Conservation (phyloP, 2,329 filamentous ascomycete genomes). For the Calonectria ilicicola region DNA sequence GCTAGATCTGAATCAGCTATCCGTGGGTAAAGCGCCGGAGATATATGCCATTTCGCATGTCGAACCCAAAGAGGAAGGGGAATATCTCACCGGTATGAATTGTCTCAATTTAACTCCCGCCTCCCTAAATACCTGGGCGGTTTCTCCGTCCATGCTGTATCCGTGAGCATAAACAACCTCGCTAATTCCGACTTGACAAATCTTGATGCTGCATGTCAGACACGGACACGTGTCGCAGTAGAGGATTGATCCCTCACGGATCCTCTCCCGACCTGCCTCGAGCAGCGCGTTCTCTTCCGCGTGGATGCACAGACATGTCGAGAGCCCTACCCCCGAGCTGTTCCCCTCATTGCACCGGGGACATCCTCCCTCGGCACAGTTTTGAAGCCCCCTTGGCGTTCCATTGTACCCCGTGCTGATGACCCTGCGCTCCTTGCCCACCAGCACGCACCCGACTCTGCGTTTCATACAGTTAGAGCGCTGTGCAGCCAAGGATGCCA, state of each 20-base stretch:
- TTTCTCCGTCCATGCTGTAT: conserved; percentile 93
- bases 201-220: conserved; percentile 98
- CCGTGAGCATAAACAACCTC: conserved; percentile 96
- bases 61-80: conserved; percentile 22
- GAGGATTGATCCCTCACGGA: conserved; percentile 83
- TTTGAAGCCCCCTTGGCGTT: conserved; percentile 88
- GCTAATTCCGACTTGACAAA: conserved; percentile 93
- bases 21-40: conserved; percentile 3
- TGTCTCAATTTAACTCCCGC: conserved; percentile 89
- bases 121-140: conserved; percentile 83
- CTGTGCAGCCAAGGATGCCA: conserved; percentile 91
- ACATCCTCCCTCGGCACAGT: conserved; percentile 95
- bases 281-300: conserved; percentile 97
- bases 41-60: conserved; percentile 13
- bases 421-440: conserved; percentile 82
- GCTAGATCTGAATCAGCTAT: conserved; percentile 55
- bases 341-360: conserved; percentile 83
- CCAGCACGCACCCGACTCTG: conserved; percentile 92
- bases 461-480: conserved; percentile 99
- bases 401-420: conserved; percentile 98
- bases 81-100: conserved; percentile 80
- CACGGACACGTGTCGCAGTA: conserved; percentile 98
- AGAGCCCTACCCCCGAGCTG: conserved; percentile 77
- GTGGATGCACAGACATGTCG: conserved; percentile 95
- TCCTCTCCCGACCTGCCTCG: conserved; percentile 91